Base-by-base conservation (phyloP, 2,329 filamentous ascomycete species). In the Clarireedia monteithiana region DNA sequence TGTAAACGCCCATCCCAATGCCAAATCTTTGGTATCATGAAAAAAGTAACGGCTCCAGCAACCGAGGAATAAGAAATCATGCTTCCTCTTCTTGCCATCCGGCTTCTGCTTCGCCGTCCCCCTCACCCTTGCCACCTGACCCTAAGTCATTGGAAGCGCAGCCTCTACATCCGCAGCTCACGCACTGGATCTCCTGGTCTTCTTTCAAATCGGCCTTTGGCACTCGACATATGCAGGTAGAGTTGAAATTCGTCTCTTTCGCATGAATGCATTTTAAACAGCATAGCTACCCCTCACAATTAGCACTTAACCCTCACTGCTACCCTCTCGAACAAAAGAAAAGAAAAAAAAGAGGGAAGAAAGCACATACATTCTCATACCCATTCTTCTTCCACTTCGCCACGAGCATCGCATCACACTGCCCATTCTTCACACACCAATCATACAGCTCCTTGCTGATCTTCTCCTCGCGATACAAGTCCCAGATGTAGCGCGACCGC, bases 341-440 rank as follows among this genome's bases (percentile, higher is more conserved):
- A 14, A 9, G 9, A 4, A 5, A 34, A 34, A 34, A 34, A 12
- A 51, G 56, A 6, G 44, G 34, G 27, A 5, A 71, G 48, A 44
- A 4, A 52, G 48, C 56, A 14, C 78, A 51, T 71, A 89, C 89
- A 84, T 97, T 96, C 73, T 99, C 94, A 68, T 99, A 99, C 15
- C 94, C 94, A 68, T 95, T 88, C 77, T 99, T 99, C 83, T 99
- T 99, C 94, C 94, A 99, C 76, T 99, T 99, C 14, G 94, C 94
- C 69, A 99, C 97, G 68, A 99, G 76, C 76, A 91, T 94, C 47
- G 89, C 84, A 73, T 99, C 94, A 5, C 91, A 94, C 70, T 99
- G 97, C 50, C 86, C 85, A 69, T 99, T 96, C 81, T 99, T 99
- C 58, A 99, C 76, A 62, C 97, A 76, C 86, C 89, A 99, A 64